Evolutionary conservation across 257 asterid species (phyloP).

Genomic region (Nicotiana otophora): DNA sequence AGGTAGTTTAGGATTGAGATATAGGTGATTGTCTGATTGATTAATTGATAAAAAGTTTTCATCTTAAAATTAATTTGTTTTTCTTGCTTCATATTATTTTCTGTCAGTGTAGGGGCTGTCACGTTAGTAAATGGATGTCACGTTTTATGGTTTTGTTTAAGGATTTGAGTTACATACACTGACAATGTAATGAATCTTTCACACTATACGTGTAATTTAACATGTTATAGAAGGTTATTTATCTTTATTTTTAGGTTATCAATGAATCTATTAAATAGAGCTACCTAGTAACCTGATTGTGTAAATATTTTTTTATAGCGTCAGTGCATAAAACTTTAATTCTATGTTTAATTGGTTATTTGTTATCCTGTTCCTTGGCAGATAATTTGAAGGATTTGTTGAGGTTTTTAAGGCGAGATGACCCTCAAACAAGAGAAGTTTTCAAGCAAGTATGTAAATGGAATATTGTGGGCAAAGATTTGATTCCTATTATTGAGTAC

Average conservation of each 20-base stretch:
- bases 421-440: conserved; percentile 83
- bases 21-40: neutral
- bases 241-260: too few species aligned
- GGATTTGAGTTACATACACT: too few species aligned
- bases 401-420: conserved; percentile 89
- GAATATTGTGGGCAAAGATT: conserved; percentile 63
- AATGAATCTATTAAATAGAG: too few species aligned
- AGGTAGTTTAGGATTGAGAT: neutral
- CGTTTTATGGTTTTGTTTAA: neutral
- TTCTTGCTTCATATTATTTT: neutral
- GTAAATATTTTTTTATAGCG: too few species aligned
- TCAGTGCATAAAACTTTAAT: too few species aligned
- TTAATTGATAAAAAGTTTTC: neutral
- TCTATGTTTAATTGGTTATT: neutral
- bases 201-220: too few species aligned
- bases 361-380: conserved; percentile 15
- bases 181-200: too few species aligned
- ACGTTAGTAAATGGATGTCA: neutral
- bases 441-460: conserved; percentile 91
- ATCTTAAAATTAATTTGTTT: neutral
- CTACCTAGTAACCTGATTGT: too few species aligned
- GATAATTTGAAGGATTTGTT: conserved; percentile 87
- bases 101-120: neutral
- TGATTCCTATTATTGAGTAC: conserved; percentile 72
- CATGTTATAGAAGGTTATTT: too few species aligned